These are phyloP conservation scores for Apiospora kogelbergensis DNA, from an alignment of 2,329 filamentous ascomycete species.

Conservation along the genomic window DNA sequence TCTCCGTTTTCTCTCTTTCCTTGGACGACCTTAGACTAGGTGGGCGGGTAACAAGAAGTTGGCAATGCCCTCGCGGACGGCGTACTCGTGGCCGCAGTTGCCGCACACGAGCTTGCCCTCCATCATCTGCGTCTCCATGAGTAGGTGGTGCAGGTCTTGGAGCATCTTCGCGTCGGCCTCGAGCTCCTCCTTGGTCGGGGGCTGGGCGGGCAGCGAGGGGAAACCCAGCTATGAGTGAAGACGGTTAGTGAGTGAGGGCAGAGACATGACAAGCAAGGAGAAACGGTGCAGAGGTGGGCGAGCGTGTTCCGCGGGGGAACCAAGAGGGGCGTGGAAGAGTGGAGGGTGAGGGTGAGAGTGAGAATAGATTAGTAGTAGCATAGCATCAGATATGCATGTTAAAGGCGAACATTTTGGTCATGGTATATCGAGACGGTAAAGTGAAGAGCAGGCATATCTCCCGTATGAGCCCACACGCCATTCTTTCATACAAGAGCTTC, in stretches of 20 bases:
- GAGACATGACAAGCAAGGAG: neutral
- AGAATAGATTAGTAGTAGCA: neutral
- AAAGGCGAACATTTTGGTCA: neutral
- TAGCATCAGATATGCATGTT: neutral
- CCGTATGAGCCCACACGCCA: neutral
- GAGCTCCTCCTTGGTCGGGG: slow-evolving; percentile 63
- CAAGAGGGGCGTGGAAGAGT: no score
- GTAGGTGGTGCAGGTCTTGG: slow-evolving; percentile 74
- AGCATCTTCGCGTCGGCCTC: slow-evolving; percentile 68
- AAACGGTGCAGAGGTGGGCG: no score
- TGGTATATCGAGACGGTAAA: neutral
- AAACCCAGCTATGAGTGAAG: slow-evolving; percentile 67
- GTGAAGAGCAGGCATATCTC: neutral
- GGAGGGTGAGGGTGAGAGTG: neutral
- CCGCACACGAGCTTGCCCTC: slow-evolving; percentile 89
- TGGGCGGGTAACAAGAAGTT: slow-evolving; percentile 95
- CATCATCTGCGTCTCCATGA: slow-evolving; percentile 86
- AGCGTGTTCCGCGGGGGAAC: neutral
- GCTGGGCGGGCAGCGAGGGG: slow-evolving; percentile 64
- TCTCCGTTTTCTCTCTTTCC: no score
- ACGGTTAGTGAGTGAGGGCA: neutral
- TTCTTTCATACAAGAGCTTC: neutral
- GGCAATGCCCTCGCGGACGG: slow-evolving; percentile 91
- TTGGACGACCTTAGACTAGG: slow-evolving; percentile 68
- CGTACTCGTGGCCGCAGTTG: slow-evolving; percentile 91